Base-by-base conservation (phyloP, 2,329 filamentous ascomycete species). In the Aspergillus melleus region DNA sequence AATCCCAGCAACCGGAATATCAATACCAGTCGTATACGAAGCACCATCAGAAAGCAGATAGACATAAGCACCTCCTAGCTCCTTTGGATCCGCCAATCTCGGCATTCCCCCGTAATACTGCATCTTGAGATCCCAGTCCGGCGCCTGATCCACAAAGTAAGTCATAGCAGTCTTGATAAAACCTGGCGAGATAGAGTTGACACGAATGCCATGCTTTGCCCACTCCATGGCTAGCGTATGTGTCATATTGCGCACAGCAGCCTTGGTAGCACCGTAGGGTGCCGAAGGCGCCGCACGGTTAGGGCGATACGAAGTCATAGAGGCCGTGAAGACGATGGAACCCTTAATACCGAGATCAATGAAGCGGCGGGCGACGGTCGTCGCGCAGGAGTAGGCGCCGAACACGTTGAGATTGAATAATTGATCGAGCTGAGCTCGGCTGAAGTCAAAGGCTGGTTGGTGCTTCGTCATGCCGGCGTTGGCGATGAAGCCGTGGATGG, bases 81-180 rank as follows among this genome's bases (percentile, higher is more conserved):
- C 83, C 62, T 82, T 77, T 0, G 81, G 79, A 50, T 82, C 77
- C 0, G 83, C 84, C 42, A 86, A 64, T 29, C 83, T 72, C 11
- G 83, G 83, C 76, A 86, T 85, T 3, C 83, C 83, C 3, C 83
- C 82, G 64, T 85, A 86, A 66, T 86, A 85, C 70, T 84, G 80
- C 74, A 86, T 79, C 73, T 86, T 82, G 61, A 78, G 73, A 58
- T 82, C 80, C 84, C 83, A 86, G 66, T 85, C 83, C 0, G 81
- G 80, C 16, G 78, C 74, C 19, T 77, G 77, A 59, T 80, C 77
- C 6, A 86, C 81, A 64, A 80, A 81, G 67, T 81, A 82, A 6
- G 80, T 82, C 73, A 83, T 73, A 4, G 79, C 79, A 0, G 80
- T 67, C 72, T 70, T 66, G 6, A 80, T 72, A 47, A 79, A 79